These are phyloP conservation scores for Epithele typhae DNA, from an alignment of 768 basidiomycete genomes.

Conservation along the genomic window DNA sequence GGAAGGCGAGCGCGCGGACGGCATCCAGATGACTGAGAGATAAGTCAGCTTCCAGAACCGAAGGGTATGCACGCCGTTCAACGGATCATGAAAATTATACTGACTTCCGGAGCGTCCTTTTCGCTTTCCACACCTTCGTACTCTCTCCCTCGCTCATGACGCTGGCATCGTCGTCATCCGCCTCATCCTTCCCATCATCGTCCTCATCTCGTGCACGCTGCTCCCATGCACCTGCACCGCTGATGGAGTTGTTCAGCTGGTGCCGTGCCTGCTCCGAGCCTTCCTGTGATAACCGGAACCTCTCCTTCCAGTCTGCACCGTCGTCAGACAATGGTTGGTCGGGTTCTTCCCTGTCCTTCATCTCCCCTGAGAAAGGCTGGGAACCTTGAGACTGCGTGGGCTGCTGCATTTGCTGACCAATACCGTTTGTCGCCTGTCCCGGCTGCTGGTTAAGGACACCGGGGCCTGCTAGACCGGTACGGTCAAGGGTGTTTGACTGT, in stretches of 20 bases:
- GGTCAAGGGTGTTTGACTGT: conserved; percentile 46
- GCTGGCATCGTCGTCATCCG: conserved; percentile 54
- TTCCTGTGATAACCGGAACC: conserved; percentile 61
- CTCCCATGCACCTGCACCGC: conserved; percentile 48
- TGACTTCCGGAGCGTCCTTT: conserved; percentile 85
- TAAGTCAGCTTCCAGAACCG: conserved; percentile 11
- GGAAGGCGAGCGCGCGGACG: conserved; percentile 87
- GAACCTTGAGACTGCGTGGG: conserved; percentile 29
- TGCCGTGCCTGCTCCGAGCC: conserved; percentile 48
- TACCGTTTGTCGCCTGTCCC: conserved; percentile 24
- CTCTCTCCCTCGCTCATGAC: conserved; percentile 66
- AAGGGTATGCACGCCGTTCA: conserved; percentile 4
- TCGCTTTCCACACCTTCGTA: conserved; percentile 78
- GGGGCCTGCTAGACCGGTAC: conserved; percentile 37
- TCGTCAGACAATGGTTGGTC: conserved; percentile 70
- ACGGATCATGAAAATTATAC: conserved; percentile 50
- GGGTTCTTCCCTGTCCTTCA: conserved; percentile 44
- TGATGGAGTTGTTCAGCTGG: conserved; percentile 22
- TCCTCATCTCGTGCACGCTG: conserved; percentile 52
- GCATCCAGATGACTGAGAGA: conserved; percentile 81
- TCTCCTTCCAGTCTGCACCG: conserved; percentile 87
- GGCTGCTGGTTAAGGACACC: conserved; percentile 38
- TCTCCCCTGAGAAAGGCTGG: conserved; percentile 32
- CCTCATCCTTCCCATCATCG: conserved; percentile 65
- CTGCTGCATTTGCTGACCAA: conserved; percentile 22